These are phyloP conservation scores for Leptographium lundbergii DNA, from an alignment of 2,329 filamentous ascomycete species.

Conservation along the genomic window DNA sequence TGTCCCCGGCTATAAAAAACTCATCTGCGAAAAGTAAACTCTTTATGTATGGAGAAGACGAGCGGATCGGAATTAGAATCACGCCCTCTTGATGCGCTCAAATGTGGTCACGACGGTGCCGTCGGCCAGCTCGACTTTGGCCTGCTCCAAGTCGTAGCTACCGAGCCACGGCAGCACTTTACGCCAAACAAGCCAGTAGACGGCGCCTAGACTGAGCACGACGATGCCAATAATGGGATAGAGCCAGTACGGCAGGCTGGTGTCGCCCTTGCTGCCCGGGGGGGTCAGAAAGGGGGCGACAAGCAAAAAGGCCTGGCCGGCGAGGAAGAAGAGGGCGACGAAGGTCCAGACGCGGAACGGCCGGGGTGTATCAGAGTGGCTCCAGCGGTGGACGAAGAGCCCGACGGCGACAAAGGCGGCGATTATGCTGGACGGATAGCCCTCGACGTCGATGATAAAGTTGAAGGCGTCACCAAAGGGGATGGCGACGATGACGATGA, in stretches of 20 bases:
- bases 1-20: too few species aligned
- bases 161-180: slow-evolving; percentile 26
- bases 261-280: slow-evolving; percentile 25
- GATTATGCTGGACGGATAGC: slow-evolving; percentile 34
- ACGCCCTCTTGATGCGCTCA: slow-evolving; percentile 3
- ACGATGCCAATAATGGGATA: slow-evolving; percentile 28
- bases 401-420: slow-evolving; percentile 39
- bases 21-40: neutral
- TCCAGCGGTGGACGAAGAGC: slow-evolving; percentile 21
- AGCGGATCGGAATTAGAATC: neutral
- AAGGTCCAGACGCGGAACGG: slow-evolving; percentile 42
- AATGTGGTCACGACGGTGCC: slow-evolving; percentile 16
- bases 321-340: slow-evolving; percentile 32
- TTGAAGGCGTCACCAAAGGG: slow-evolving; percentile 43
- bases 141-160: slow-evolving; percentile 32
- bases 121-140: slow-evolving; percentile 14
- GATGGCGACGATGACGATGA: slow-evolving; percentile 32
- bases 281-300: slow-evolving; percentile 33
- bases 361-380: slow-evolving; percentile 31
- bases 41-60: neutral
- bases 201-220: slow-evolving; percentile 22
- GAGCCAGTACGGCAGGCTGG: slow-evolving; percentile 27
- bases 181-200: slow-evolving; percentile 21
- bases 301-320: slow-evolving; percentile 26
- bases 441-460: slow-evolving; percentile 39